Base-by-base conservation (phyloP, 2,329 filamentous ascomycete species). In the Aspergillus sp. region DNA sequence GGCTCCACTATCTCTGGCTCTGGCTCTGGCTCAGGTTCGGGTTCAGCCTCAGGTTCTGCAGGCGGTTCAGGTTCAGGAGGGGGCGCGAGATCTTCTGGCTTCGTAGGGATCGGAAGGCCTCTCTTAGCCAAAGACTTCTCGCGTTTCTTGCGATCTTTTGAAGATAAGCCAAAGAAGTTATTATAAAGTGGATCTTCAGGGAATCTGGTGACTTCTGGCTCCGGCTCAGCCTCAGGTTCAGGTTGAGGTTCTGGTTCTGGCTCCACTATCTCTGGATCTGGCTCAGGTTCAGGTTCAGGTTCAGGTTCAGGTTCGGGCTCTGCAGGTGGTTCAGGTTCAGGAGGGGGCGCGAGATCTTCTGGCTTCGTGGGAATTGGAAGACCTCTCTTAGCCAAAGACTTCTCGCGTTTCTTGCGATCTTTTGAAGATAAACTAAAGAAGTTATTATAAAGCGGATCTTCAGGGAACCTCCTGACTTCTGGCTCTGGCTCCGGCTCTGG, bases 21-120 rank as follows among this genome's bases (percentile, higher is more conserved):
- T 11, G 47, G 37, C 11, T 58, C 48, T 9, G 59, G 53, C 12
- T 61, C 55, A 27, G 68, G 66, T 4, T 64, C 65, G 6, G 64
- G 54, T 19, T 37, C 35, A 4, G 52, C 48, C 13, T 49, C 44
- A 10, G 45, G 30, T 53, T 64, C 65, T 63, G 76, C 45, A 12
- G 43, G 48, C 26, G 61, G 57, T 27, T 56, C 55, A 29, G 52
- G 48, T 26, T 50, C 48, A 1, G 50, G 51, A 27, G 19, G 19
- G 2, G 19, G 19, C 19, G 19, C 19, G 19, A 19, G 19, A 19
- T 19, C 19, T 19, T 50, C 53, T 7, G 57, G 57, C 26, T 61
- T 55, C 5, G 56, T 50, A 40, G 51, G 51, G 26, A 53, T 42
- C 12, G 53, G 52, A 13, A 51, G 37, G 1, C 49, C 52, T 35